A percentile compares a stretch with the other conserved stretches of the same genome.
These are phyloP conservation scores for Hypoxylon perforatum DNA, from an alignment of 495 filamentous ascomycete species.

Conservation along the genomic window DNA sequence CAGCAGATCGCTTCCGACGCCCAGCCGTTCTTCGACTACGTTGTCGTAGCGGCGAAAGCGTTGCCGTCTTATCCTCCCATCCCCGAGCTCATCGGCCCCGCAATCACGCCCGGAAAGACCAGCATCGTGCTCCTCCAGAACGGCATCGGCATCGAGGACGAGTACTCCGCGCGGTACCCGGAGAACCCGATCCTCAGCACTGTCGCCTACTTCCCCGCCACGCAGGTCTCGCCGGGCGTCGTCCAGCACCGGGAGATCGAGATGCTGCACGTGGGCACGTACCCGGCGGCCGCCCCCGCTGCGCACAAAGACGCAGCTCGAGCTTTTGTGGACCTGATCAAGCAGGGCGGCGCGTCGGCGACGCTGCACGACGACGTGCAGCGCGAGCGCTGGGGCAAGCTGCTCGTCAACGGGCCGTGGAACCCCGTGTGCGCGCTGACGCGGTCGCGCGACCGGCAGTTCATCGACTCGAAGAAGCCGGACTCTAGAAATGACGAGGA, in stretches of 20 bases:
- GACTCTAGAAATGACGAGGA: conserved; percentile 9
- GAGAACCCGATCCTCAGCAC: conserved; percentile 57
- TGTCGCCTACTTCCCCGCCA: conserved; percentile 62
- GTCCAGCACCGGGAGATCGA: conserved; percentile 50
- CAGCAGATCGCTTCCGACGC: neutral
- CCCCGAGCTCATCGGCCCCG: conserved; percentile 54
- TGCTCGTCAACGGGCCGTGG: conserved; percentile 62
- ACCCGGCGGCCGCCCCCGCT: conserved; percentile 42
- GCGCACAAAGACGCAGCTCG: conserved; percentile 45
- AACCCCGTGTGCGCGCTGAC: conserved; percentile 65
- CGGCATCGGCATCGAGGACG: conserved; percentile 65
- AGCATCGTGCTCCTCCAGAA: conserved; percentile 66
- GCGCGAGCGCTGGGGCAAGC: conserved; percentile 62
- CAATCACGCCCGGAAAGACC: conserved; percentile 51
- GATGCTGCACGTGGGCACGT: conserved; percentile 59
- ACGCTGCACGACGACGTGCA: conserved; percentile 61
- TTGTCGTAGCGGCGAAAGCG: conserved; percentile 62
- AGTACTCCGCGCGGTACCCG: conserved; percentile 57
- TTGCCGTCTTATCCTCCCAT: conserved; percentile 49
- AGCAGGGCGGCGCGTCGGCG: conserved; percentile 51
- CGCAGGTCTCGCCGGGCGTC: conserved; percentile 52
- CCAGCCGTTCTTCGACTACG: conserved; percentile 58
- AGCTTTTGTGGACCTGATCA: conserved; percentile 51
- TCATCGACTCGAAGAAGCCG: conserved; percentile 48
- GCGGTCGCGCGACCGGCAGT: conserved; percentile 54